A percentile compares a stretch with the other conserved stretches of the same genome.
phyloP scores from a whole-genome alignment of 2,329 filamentous ascomycete species.

The Fusarium bulbicola region DNA sequence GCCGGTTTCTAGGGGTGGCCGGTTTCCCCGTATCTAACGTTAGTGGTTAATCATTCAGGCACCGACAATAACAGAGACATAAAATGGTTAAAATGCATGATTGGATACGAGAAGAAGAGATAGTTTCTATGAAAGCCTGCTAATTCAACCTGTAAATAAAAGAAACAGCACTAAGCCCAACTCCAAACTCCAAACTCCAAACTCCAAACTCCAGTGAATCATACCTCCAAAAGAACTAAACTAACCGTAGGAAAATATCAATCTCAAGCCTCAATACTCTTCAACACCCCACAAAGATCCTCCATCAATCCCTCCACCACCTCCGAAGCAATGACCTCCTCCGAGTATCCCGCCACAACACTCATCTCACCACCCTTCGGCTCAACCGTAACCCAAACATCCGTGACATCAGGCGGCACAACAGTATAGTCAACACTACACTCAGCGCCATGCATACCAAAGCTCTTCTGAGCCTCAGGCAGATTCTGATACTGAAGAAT shows the following conservation, averaged over 20 bases:
- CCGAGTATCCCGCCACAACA: background rate
- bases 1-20: no score
- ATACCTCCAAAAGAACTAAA: background rate
- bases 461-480: background rate
- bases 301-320: background rate
- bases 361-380: background rate
- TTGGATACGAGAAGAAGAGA: fast-evolving
- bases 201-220: background rate
- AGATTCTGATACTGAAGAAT: background rate
- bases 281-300: background rate
- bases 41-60: no score
- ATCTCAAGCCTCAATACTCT: background rate
- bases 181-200: background rate
- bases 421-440: background rate
- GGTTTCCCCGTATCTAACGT: no score
- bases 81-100: fast-evolving
- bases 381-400: background rate
- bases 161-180: background rate
- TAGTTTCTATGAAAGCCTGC: background rate
- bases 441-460: background rate
- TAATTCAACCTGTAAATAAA: background rate
- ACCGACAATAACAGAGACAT: fast-evolving
- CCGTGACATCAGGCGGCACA: background rate
- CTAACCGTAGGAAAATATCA: background rate
- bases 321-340: background rate